Conservation (phyloP, 331 rosid genomes). For the Rosa hybrid region DNA sequence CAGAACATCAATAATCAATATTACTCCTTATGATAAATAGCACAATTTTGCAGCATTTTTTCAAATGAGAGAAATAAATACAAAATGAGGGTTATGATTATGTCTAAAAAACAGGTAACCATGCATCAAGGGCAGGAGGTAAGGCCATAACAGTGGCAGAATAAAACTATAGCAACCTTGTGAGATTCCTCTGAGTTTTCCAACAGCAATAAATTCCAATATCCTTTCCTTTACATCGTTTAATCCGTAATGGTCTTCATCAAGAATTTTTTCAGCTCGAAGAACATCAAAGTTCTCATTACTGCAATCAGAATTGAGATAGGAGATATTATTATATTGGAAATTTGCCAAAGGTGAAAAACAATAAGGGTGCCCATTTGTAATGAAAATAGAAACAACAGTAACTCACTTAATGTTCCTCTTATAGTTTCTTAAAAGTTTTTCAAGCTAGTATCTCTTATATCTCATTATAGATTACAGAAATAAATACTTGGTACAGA, state of each 20-base stretch:
- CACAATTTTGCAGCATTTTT: conserved; percentile 3
- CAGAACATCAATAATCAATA: conserved; percentile 19
- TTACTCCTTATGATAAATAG: neutral
- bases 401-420: neutral
- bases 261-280: conserved; percentile 86
- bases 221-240: conserved; percentile 96
- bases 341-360: neutral
- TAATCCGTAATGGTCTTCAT: conserved; percentile 98
- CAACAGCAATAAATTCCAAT: conserved; percentile 96
- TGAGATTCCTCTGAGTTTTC: conserved; percentile 91
- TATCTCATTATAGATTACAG: neutral
- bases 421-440: neutral
- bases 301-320: conserved; percentile 45
- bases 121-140: neutral
- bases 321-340: neutral
- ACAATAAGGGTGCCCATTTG: neutral
- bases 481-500: neutral
- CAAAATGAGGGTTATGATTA: conserved; percentile 12
- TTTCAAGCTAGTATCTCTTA: neutral
- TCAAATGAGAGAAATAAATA: conserved; percentile 2
- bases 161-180: conserved; percentile 61
- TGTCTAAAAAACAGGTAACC: conserved; percentile 5
- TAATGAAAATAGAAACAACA: neutral
- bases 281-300: conserved; percentile 96
- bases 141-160: conserved; percentile 1